Evolutionary conservation across 352 stramenopile genomes (phyloP), one percentile per base, ranked within the genome.

Genomic region (Pythium phragmitis): DNA sequence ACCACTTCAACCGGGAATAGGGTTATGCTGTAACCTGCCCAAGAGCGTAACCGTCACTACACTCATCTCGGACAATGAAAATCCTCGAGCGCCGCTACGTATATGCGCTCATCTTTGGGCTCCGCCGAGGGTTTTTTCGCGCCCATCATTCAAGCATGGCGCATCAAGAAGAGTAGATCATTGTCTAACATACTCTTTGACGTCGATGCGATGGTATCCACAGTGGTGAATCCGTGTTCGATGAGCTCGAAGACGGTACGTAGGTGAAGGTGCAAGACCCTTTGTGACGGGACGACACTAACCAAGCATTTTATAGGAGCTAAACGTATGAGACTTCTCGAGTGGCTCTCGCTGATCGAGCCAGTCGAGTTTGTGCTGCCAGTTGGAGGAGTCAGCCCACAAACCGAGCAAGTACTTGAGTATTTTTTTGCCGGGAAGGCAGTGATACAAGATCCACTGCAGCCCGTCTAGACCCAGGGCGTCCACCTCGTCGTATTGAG

Each of bases 331-430:
- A 59, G 41, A 3, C 54, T 85, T 43, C 65, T 63, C 14, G 51
- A 66, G 4, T 53, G 46, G 21, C 57, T 86, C 19, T 52, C 65
- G 19, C 56, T 36, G 1, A 52, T 86, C n/a, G 60, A 76, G 19
- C 77, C 77, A 30, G 65, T 82, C 11, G 77, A 86, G 60, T 73
- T 85, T 46, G 72, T 79, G 39, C 50, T 82, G 12, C 76, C 74
- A 23, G 30, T 34, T 23, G 72, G 74, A 4, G 60, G 48, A 16
- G 59, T 86, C 12, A 86, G 75, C 54, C 48, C 63, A 12, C 73
- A 75, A 58, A 77, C 77, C 7, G 70, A 80, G 42, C 77, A 79
- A 64, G 26, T 76, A 5, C 16, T 86, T 34, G 58, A 75, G 12
- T 61, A 28, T 36, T 85, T 75, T 51, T 61, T 45, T 9, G 34